Conservation (phyloP, 345 rosid genomes). For the Cochlearia excelsa region DNA sequence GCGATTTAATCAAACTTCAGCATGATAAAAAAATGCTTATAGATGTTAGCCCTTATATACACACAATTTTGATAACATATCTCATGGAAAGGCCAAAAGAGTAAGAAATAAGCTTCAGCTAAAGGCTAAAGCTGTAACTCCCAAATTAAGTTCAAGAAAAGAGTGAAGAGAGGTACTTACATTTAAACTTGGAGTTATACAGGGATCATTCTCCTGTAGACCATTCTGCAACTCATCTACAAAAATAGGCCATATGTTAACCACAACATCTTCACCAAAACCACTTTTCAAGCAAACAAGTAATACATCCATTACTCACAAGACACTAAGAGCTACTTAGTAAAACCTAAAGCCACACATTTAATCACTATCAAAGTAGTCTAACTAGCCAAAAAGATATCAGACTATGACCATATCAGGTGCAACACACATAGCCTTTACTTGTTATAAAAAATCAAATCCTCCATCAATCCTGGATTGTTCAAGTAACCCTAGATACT, state of each 20-base stretch:
- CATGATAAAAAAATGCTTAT: conserved; percentile 12
- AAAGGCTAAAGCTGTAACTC: background rate
- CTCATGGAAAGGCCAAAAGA: background rate
- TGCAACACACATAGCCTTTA: conserved; percentile 3
- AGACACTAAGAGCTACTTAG: conserved; percentile 8
- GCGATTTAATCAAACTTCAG: conserved; percentile 4
- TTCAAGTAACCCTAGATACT: conserved; percentile 5
- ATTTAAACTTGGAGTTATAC: conserved; percentile 27
- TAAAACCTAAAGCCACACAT: conserved; percentile 1
- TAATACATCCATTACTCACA: conserved; percentile 13
- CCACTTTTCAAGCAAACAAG: no score
- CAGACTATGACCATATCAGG: background rate
- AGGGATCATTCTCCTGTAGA: conserved; percentile 32
- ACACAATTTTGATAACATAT: background rate
- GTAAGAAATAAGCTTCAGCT: conserved; percentile 1
- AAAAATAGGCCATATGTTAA: conserved; percentile 23
- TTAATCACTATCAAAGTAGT: background rate
- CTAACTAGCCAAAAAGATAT: conserved; percentile 8
- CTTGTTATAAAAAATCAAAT: background rate
- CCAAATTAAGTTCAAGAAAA: conserved; percentile 8
- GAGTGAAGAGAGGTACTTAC: conserved; percentile 36
- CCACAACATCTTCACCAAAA: background rate
- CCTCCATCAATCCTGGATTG: background rate
- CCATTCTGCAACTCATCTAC: conserved; percentile 33
- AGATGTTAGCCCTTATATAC: background rate